Conservation (phyloP, 805 yeast species). For the Danielozyma ontarioensis region DNA sequence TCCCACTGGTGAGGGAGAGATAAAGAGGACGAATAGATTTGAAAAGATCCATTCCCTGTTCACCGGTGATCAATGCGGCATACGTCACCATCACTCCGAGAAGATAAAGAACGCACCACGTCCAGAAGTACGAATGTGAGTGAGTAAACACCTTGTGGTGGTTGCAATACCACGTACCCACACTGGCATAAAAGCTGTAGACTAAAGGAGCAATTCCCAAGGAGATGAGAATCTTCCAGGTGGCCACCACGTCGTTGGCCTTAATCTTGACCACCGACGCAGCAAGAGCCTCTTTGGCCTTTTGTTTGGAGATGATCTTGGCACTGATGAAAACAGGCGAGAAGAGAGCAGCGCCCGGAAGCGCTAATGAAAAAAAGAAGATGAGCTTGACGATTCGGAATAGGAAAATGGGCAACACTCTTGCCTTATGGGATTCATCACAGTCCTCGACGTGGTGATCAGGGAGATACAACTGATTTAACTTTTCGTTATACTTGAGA, state of each 20-base stretch:
- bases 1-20: slow-evolving; percentile 55
- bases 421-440: slow-evolving; percentile 14
- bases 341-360: slow-evolving; percentile 35
- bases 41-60: slow-evolving; percentile 84
- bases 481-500: slow-evolving; percentile 26
- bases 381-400: slow-evolving; percentile 22
- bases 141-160: slow-evolving; percentile 8
- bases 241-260: slow-evolving; percentile 37
- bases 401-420: slow-evolving; percentile 18
- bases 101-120: slow-evolving; percentile 47
- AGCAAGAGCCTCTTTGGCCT: slow-evolving; percentile 35
- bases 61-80: slow-evolving; percentile 89
- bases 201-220: slow-evolving; percentile 35
- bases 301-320: slow-evolving; percentile 24
- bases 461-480: slow-evolving; percentile 28
- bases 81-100: slow-evolving; percentile 72
- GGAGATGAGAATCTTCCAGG: slow-evolving; percentile 41
- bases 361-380: slow-evolving; percentile 26
- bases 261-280: slow-evolving; percentile 35
- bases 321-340: slow-evolving; percentile 37
- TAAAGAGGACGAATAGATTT: slow-evolving; percentile 81
- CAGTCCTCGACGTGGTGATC: slow-evolving; percentile 37
- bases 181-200: slow-evolving; percentile 50
- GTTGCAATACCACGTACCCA: slow-evolving; percentile 43
- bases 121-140: slow-evolving; percentile 24